Base-by-base conservation (phyloP, 2,329 filamentous ascomycete genomes). In the Ilyonectria destructans region DNA sequence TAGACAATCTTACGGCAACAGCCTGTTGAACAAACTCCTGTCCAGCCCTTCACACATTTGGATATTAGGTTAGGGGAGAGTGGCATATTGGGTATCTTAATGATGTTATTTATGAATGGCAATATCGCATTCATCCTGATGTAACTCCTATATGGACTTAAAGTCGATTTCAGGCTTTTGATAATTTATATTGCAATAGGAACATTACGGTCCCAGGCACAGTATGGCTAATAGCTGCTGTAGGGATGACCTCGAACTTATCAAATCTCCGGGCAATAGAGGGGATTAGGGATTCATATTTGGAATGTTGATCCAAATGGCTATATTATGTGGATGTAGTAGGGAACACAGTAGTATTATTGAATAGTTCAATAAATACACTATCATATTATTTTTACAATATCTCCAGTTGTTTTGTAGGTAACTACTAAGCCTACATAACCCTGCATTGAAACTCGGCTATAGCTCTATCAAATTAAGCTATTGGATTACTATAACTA, bases 271-370 rank as follows among this genome's bases (percentile, higher is more conserved):
- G 12, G 35, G 12, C 12, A 40, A 6, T 40, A 40, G 35, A 40
- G 35, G 12, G 12, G 35, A 40, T 40, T 6, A 40, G 35, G 35
- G 35, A 40, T 40, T 13, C 12, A 40, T 40, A 40, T 40, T 40
- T 40, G 35, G 35, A 40, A 17, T 40, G 17, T 52, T 52, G n/a
- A 60, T 60, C 29, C 2, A 8, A 60, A 60, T 60, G 31, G 45
- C 4, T 60, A 52, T 60, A 13, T 60, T 40, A 4, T 43, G 43
- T 51, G 4, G 31, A 19, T 21, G 7, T 60, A 13, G 58, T 46
- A 60, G 31, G 29, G 46, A 21, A 48, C 9, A 29, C 26, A 58
- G 40, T 58, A 17, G 49, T 58, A 37, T 58, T 3, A 19, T 40
- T 45, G 26, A 37, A 37, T 37, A 26, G 5, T 26, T 23, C 23